These are phyloP conservation scores for Cnidoscolus chayamansa DNA, from an alignment of 441 rosid genomes.

Conservation along the genomic window DNA sequence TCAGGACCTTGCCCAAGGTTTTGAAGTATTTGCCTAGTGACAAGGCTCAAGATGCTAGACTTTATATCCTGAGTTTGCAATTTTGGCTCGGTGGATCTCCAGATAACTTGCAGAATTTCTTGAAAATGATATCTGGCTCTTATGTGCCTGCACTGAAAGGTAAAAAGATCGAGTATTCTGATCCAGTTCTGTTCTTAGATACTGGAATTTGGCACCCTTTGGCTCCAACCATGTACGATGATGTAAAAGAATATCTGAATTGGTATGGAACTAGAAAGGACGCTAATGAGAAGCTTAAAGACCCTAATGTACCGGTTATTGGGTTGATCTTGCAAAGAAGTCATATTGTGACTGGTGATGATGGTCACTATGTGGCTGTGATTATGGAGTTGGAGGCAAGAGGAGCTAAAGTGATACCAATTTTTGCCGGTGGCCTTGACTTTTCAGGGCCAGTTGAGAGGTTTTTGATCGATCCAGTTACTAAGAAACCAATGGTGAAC, in stretches of 20 bases:
- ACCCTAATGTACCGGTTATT: slow-evolving; percentile 60
- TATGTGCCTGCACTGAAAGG: slow-evolving; percentile 86
- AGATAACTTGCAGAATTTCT: slow-evolving; percentile 85
- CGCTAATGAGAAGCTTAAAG: slow-evolving; percentile 65
- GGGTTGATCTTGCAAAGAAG: slow-evolving; percentile 93
- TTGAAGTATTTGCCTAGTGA: slow-evolving; percentile 90
- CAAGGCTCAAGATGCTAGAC: slow-evolving; percentile 95
- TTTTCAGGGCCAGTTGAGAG: slow-evolving; percentile 93
- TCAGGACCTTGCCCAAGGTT: slow-evolving; percentile 90
- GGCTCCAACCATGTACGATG: slow-evolving; percentile 94
- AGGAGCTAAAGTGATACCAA: slow-evolving; percentile 96
- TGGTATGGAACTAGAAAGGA: slow-evolving; percentile 92
- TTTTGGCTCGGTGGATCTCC: slow-evolving; percentile 99
- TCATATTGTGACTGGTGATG: slow-evolving; percentile 98
- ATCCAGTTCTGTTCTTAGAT: slow-evolving; percentile 93
- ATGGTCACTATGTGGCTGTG: slow-evolving; percentile 94
- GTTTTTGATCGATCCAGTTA: slow-evolving; percentile 60
- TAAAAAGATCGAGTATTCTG: slow-evolving; percentile 67
- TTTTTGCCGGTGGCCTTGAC: slow-evolving; percentile 93
- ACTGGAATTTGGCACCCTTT: slow-evolving; percentile 96
- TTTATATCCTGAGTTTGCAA: slow-evolving; percentile 89
- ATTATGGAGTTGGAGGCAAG: slow-evolving; percentile 96
- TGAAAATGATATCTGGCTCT: slow-evolving; percentile 95
- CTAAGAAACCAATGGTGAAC: slow-evolving; percentile 68
- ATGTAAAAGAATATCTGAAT: slow-evolving; percentile 91